Evolutionary conservation across 306 rosid genomes (phyloP).

Genomic region (Sechiopsis laciniata): DNA sequence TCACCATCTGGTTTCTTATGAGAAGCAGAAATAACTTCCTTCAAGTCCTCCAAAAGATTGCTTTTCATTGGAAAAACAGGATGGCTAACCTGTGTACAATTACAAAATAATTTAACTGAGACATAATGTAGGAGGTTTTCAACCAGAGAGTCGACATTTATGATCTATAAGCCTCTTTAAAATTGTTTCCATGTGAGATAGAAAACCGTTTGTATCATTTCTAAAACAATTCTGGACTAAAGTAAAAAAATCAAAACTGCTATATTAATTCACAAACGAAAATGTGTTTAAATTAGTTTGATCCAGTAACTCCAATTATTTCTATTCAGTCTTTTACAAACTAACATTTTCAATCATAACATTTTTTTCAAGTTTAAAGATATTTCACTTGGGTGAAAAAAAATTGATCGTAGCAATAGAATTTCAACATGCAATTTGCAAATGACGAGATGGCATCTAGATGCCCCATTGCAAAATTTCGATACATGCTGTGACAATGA

Average conservation of each 20-base stretch:
- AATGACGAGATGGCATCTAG: neutral
- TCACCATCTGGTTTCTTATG: neutral
- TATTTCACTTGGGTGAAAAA: neutral
- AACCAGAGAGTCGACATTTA: neutral
- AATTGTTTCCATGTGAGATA: neutral
- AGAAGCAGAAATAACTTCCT: neutral
- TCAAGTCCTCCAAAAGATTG: neutral
- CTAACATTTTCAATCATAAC: neutral
- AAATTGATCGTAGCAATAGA: neutral
- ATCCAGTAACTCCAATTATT: neutral
- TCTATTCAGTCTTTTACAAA: neutral
- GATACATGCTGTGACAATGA: neutral
- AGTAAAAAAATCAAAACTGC: neutral
- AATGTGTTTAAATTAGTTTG: neutral
- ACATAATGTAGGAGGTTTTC: neutral
- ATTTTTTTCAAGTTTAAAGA: neutral
- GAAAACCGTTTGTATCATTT: conserved; percentile 6
- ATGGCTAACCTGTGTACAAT: conserved; percentile 12
- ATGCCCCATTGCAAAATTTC: neutral
- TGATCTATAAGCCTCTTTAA: neutral
- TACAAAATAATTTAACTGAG: neutral
- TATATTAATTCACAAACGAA: neutral
- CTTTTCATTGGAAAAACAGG: neutral
- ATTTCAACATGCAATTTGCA: neutral
- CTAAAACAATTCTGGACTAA: neutral